Conservation (phyloP, 805 yeast species). For the Lipomyces oligophaga region DNA sequence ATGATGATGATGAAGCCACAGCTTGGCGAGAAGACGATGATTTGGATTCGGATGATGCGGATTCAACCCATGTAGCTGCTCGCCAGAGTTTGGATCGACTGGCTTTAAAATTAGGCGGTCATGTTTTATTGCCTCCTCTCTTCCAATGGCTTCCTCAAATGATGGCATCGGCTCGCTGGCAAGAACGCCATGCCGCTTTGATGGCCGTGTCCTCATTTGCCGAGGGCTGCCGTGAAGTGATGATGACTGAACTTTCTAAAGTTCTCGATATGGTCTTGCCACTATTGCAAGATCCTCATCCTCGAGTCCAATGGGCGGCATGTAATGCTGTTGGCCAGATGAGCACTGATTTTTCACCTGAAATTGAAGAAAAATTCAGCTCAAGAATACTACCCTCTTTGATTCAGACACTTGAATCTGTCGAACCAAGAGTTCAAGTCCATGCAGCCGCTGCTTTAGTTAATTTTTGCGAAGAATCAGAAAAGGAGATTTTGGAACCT, state of each 20-base stretch:
- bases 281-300: conserved; percentile 76
- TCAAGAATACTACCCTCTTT: conserved; percentile 80
- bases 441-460: conserved; percentile 99
- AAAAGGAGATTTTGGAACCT: conserved; percentile 86
- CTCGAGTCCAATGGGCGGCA: conserved; percentile 95
- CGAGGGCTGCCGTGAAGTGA: conserved; percentile 90
- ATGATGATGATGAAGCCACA: conserved; percentile 59
- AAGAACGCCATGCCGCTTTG: conserved; percentile 92
- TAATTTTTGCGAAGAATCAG: conserved; percentile 88
- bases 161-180: conserved; percentile 76
- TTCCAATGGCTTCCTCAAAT: conserved; percentile 83
- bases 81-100: conserved; percentile 93
- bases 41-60: conserved; percentile 75
- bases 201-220: conserved; percentile 97
- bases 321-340: conserved; percentile 97
- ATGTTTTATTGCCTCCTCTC: conserved; percentile 74
- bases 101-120: conserved; percentile 77
- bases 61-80: conserved; percentile 83
- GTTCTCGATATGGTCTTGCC: conserved; percentile 84
- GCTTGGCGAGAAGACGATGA: conserved; percentile 85
- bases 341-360: conserved; percentile 84
- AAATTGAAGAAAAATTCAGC: conserved; percentile 77
- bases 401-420: conserved; percentile 69
- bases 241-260: conserved; percentile 75
- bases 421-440: conserved; percentile 87